phyloP scores from a whole-genome alignment of 176 grass and related monocot species.

The Aegilops tauschii region DNA sequence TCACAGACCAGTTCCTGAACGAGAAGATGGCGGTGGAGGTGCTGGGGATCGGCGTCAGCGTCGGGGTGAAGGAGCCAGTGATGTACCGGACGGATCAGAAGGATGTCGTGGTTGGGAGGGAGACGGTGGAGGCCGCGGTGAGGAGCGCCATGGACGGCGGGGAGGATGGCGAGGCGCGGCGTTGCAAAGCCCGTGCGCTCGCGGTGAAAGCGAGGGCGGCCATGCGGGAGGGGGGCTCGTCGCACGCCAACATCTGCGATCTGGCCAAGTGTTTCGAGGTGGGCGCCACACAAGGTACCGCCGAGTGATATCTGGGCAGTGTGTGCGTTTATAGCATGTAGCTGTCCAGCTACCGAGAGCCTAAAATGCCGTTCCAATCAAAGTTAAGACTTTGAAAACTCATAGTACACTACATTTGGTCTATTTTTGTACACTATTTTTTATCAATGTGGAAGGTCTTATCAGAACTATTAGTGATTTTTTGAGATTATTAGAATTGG shows the following conservation, averaged over 20 bases:
- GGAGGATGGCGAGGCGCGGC: conserved; percentile 32
- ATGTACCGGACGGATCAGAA: background rate
- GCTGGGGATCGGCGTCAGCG: conserved; percentile 46
- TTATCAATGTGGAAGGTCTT: too few relatives aligned
- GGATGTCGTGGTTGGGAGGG: conserved; percentile 29
- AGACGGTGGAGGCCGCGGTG: conserved; percentile 13
- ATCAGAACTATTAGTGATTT: too few relatives aligned
- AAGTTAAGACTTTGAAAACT: too few relatives aligned
- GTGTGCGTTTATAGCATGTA: too few relatives aligned
- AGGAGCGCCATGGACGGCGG: conserved; percentile 41
- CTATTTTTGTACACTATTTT: too few relatives aligned
- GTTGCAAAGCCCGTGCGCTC: background rate
- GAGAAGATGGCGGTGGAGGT: conserved; percentile 65
- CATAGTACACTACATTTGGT: too few relatives aligned
- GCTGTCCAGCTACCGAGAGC: too few relatives aligned
- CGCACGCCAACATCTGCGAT: background rate
- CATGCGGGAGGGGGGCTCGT: background rate
- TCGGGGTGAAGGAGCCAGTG: conserved; percentile 30
- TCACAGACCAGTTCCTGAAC: conserved; percentile 64
- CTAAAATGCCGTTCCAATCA: too few relatives aligned
- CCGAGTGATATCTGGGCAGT: too few relatives aligned
- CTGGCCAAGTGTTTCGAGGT: background rate
- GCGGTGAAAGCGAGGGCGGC: background rate
- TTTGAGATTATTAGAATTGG: too few relatives aligned
- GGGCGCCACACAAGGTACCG: background rate